A percentile compares a stretch with the other conserved stretches of the same genome.
Evolutionary conservation across 495 filamentous ascomycete genomes (phyloP).

Genomic region (Aspergillus carlsbadensis): DNA sequence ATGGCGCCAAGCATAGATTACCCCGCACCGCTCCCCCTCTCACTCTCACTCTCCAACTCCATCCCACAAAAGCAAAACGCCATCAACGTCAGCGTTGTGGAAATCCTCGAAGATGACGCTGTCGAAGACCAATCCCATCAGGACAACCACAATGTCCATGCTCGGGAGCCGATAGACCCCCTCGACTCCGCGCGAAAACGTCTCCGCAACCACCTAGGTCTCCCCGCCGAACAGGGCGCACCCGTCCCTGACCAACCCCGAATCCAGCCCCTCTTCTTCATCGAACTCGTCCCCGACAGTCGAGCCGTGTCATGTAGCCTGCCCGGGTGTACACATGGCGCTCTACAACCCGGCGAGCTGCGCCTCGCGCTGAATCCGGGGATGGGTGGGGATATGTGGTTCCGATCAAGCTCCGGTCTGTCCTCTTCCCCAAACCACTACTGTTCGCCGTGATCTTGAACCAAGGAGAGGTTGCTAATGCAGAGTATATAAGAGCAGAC

Average conservation of each 20-base stretch:
- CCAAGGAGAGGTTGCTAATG: too few species aligned
- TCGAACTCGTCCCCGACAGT: conserved; percentile 1
- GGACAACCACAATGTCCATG: too few species aligned
- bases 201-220: conserved; percentile 5
- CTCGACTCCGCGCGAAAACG: not conserved
- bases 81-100: not conserved
- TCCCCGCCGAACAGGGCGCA: not conserved
- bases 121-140: too few species aligned
- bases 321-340: not conserved
- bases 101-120: not conserved
- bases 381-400: conserved; percentile 1
- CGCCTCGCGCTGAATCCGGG: conserved; percentile 4
- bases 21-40: not conserved
- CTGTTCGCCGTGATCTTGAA: not conserved
- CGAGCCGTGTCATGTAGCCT: not conserved
- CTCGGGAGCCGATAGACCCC: not conserved
- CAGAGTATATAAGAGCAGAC: too few species aligned
- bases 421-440: not conserved
- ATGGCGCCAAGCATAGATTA: conserved; percentile 8
- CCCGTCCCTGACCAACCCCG: not conserved
- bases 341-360: not conserved
- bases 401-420: conserved; percentile 2
- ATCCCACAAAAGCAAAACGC: not conserved
- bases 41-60: not conserved
- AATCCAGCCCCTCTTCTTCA: conserved; percentile 6